Conservation (phyloP, 768 basidiomycete genomes). For the Jaapia argillacea region DNA sequence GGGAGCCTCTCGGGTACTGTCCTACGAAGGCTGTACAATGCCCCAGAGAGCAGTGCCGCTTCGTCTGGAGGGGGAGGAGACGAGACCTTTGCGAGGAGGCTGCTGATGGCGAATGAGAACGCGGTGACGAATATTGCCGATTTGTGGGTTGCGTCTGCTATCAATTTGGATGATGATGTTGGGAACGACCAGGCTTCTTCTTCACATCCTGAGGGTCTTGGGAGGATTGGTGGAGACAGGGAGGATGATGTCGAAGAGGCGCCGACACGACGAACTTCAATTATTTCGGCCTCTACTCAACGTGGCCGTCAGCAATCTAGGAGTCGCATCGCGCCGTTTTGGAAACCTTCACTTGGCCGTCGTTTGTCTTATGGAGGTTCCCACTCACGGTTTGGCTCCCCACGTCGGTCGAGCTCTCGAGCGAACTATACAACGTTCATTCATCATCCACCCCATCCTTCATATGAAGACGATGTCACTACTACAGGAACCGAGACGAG, state of each 20-base stretch:
- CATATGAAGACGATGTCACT: slow-evolving; percentile 17
- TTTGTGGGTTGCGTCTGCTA: slow-evolving; percentile 94
- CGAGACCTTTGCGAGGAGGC: slow-evolving; percentile 79
- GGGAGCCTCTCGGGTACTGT: slow-evolving; percentile 45
- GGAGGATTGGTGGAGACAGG: not conserved
- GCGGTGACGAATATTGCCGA: slow-evolving; percentile 93
- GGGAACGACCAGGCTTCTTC: no score
- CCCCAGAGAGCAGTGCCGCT: slow-evolving; percentile 11
- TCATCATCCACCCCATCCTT: no score
- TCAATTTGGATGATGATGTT: slow-evolving; percentile 66
- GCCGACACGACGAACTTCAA: not conserved
- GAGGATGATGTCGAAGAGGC: not conserved
- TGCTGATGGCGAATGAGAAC: slow-evolving; percentile 90
- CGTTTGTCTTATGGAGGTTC: no score
- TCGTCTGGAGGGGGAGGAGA: slow-evolving; percentile 42
- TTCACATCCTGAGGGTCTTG: no score
- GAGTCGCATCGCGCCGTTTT: no score
- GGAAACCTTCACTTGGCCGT: no score
- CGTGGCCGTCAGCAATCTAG: not conserved
- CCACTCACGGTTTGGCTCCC: not conserved
- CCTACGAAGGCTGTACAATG: slow-evolving; percentile 41
- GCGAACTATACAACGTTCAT: not conserved
- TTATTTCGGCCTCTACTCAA: not conserved
- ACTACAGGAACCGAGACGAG: slow-evolving; percentile 38
- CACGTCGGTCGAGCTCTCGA: not conserved